Evolutionary conservation across 257 asterid genomes (phyloP).

Genomic region (Nicotiana paniculata): DNA sequence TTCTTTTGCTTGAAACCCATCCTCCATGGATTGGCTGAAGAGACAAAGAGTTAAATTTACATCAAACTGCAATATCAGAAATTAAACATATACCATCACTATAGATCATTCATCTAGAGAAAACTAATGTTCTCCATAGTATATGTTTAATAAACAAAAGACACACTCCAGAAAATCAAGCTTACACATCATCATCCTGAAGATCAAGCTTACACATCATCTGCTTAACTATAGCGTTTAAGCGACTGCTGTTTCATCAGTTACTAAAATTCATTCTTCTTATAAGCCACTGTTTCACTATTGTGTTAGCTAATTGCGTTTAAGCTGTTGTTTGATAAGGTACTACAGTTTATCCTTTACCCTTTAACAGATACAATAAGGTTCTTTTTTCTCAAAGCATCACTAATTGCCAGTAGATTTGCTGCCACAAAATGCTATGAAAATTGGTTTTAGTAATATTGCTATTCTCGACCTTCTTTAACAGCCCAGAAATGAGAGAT

Average conservation of each 20-base stretch:
- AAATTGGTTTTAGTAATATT: too few species aligned
- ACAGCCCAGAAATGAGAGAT: too few species aligned
- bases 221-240: not conserved
- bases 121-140: not conserved
- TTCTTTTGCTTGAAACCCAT: slow-evolving; percentile 45
- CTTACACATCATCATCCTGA: not conserved
- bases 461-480: too few species aligned
- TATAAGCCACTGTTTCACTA: not conserved
- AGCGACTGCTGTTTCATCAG: not conserved
- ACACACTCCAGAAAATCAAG: not conserved
- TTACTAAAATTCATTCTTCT: not conserved
- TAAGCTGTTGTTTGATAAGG: not conserved
- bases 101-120: not conserved
- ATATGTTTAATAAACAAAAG: not conserved
- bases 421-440: too few species aligned
- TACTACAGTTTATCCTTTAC: not conserved
- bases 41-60: slow-evolving; percentile 2
- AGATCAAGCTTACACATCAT: not conserved
- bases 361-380: not conserved
- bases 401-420: not conserved
- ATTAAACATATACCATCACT: not conserved
- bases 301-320: not conserved
- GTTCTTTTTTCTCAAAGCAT: not conserved
- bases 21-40: slow-evolving; percentile 69
- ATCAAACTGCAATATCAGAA: not conserved